Evolutionary conservation across 2,329 filamentous ascomycete genomes (phyloP), one percentile per base, ranked within the genome.

Genomic region (Xylariaceae sp.): DNA sequence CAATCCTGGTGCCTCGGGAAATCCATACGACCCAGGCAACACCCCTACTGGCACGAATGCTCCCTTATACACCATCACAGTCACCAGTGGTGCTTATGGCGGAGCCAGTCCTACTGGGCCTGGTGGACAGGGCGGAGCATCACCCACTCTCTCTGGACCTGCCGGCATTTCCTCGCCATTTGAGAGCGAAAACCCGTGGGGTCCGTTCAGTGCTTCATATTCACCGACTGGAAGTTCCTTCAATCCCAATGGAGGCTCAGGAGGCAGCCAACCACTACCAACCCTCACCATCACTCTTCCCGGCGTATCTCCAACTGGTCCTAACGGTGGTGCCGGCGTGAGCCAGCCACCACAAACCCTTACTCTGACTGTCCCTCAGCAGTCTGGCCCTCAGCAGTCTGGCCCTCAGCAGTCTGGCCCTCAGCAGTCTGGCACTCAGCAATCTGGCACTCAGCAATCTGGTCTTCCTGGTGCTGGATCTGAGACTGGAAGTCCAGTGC

Each of bases 221-320:
- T 28, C 22, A 28, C 22, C 22, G 4, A 48, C 47, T 34, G 57
- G 55, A 34, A 55, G 58, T 34, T 58, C 63, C 13, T 49, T 43
- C 31, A 42, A 44, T 17, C 50, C 57, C 42, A 55, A 52, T 43
- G 54, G 55, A 31, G 56, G 52, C 22, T 38, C 57, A 16, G 52
- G 56, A 31, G 56, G 57, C 11, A 54, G 42, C 45, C 44, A 60
- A 14, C 57, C 59, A 44, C 45, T 60, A 18, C 53, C 59, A 47
- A 66, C 63, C 17, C 51, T 66, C 42, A 66, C 63, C 11, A 54
- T 66, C 50, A 65, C 63, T 43, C 53, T 58, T 28, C 59, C 62
- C 44, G 56, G 54, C 9, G 55, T 28, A 11, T 57, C 60, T 22
- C 48, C 61, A 19, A 47, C 17, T 43, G 31, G 31, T 14, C 38